These are phyloP conservation scores for Aureobasidium sp. DNA, from an alignment of 2,329 filamentous ascomycete genomes.

Conservation along the genomic window DNA sequence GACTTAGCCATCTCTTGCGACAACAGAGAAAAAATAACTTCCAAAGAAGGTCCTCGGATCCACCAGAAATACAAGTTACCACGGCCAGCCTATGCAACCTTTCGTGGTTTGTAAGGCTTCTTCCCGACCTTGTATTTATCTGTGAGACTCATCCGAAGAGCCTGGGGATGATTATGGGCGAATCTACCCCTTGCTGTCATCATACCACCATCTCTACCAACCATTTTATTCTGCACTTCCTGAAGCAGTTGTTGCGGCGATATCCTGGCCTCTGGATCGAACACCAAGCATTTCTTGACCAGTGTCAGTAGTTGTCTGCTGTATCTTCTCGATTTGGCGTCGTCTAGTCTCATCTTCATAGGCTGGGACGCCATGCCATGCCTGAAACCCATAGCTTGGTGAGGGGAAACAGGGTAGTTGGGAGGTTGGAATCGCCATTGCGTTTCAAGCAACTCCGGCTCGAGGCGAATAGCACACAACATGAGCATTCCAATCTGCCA, in stretches of 20 bases:
- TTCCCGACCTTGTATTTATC: not conserved
- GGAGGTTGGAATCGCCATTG: not conserved
- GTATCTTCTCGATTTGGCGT: not conserved
- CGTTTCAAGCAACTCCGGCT: not conserved
- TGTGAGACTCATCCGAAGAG: not conserved
- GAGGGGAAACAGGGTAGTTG: not conserved
- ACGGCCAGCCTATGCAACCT: not conserved
- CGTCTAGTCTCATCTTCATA: not conserved
- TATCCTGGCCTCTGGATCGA: not conserved
- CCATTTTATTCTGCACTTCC: not conserved
- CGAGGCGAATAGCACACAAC: not conserved
- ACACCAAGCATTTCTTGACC: not conserved
- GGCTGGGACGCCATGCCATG: not conserved
- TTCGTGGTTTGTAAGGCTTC: not conserved
- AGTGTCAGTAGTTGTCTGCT: not conserved
- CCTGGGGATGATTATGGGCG: not conserved
- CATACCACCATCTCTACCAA: not conserved
- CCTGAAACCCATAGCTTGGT: not conserved
- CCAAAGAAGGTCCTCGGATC: no score
- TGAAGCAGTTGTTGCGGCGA: not conserved
- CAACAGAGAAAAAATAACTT: not conserved
- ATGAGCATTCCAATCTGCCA: slow-evolving; percentile 4
- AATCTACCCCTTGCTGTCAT: not conserved
- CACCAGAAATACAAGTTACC: not conserved
- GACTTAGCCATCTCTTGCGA: not conserved